These are phyloP conservation scores for Elongisporangium undulatum DNA, from an alignment of 352 stramenopile genomes.

Conservation along the genomic window DNA sequence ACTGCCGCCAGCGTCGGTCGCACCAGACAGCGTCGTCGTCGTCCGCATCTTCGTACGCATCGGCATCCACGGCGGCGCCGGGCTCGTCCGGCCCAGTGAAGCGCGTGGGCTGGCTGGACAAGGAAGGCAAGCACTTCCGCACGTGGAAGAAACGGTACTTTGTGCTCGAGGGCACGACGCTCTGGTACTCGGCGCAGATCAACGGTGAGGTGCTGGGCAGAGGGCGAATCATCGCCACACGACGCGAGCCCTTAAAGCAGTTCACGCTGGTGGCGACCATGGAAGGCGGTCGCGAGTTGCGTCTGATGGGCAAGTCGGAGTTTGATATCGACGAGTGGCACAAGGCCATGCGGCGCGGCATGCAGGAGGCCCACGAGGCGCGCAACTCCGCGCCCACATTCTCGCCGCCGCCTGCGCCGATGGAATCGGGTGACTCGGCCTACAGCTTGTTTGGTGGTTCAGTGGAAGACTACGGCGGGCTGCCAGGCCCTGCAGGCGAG, in stretches of 20 bases:
- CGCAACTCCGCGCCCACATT: constrained; percentile 5
- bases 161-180: constrained; percentile 46
- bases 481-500: constrained; percentile 5
- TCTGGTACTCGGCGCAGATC: constrained; percentile 65
- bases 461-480: not conserved
- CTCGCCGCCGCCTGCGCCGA: constrained; percentile 3
- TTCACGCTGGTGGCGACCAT: constrained; percentile 64
- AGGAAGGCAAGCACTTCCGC: constrained; percentile 57
- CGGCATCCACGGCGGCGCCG: not conserved
- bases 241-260: constrained; percentile 45
- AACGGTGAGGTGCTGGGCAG: constrained; percentile 37
- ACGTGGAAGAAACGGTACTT: constrained; percentile 80
- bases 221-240: constrained; percentile 48
- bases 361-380: constrained; percentile 34
- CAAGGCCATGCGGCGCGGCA: constrained; percentile 39
- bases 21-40: not conserved
- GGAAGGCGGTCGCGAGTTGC: constrained; percentile 58
- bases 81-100: not conserved
- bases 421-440: constrained; percentile 21
- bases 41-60: not conserved
- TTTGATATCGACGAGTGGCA: constrained; percentile 72
- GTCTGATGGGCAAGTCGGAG: constrained; percentile 56
- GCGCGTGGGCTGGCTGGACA: constrained; percentile 61
- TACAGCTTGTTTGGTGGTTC: constrained; percentile 20
- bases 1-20: constrained; percentile 28